Percentiles rank a stretch among this genome's conserved stretches.
Evolutionary conservation across 129 eudicot genomes (phyloP).

Genomic region (Sambucus nigra): DNA sequence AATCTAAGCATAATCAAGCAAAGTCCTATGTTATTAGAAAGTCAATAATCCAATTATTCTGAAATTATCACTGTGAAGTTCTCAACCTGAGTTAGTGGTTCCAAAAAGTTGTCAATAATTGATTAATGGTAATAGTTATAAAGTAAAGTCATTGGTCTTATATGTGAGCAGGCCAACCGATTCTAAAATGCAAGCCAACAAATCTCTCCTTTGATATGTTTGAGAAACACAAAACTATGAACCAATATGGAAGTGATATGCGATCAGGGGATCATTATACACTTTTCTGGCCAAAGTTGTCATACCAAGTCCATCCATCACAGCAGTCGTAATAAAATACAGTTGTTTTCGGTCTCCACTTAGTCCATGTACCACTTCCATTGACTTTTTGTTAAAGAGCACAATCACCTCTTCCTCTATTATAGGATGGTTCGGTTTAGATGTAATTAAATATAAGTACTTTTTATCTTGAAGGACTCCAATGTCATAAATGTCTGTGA

Average conservation of each 20-base stretch:
- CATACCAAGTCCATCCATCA: slow-evolving; percentile 36
- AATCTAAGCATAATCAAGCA: no score
- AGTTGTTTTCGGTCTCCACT: slow-evolving; percentile 7
- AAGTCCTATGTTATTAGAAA: no score
- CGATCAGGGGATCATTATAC: no score
- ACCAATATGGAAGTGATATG: slow-evolving; percentile 14
- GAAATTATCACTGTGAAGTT: no score
- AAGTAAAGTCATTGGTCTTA: neutral
- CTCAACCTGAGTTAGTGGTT: no score
- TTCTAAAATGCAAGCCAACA: slow-evolving; percentile 14
- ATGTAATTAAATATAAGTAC: neutral
- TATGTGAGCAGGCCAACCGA: neutral
- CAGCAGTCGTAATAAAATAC: slow-evolving; percentile 24
- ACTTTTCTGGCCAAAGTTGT: no score
- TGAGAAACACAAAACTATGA: slow-evolving; percentile 24
- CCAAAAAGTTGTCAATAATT: no score
- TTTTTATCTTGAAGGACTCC: neutral
- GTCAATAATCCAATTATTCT: no score
- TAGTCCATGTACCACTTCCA: slow-evolving; percentile 15
- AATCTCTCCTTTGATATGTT: no score
- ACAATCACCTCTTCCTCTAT: no score
- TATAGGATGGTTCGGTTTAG: slow-evolving; percentile 6
- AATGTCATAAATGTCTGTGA: neutral
- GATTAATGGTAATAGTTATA: no score
- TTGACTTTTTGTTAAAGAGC: no score